A percentile compares a stretch with the other conserved stretches of the same genome.
These are phyloP conservation scores for Diaporthe eres DNA, from an alignment of 2,329 filamentous ascomycete species.

Conservation along the genomic window DNA sequence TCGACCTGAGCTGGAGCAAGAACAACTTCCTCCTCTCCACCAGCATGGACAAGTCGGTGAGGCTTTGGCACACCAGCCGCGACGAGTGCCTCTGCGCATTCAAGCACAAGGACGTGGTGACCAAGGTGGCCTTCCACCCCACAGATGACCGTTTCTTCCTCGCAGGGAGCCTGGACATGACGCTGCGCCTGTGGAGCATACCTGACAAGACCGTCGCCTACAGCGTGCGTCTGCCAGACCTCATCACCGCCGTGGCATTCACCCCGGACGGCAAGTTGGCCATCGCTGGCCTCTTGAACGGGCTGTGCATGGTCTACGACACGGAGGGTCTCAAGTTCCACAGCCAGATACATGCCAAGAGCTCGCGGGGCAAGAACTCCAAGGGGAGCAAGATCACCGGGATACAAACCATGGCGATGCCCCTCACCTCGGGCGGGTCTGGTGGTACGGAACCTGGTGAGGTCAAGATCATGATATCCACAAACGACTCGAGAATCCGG, in stretches of 20 bases:
- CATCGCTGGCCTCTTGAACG: conserved; percentile 89
- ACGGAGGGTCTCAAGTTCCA: conserved; percentile 90
- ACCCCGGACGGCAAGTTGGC: conserved; percentile 91
- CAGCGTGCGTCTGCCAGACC: conserved; percentile 81
- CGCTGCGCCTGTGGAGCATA: conserved; percentile 94
- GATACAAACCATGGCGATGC: conserved; percentile 80
- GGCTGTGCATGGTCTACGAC: conserved; percentile 90
- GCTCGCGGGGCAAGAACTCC: conserved; percentile 90
- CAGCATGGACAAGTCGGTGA: conserved; percentile 98
- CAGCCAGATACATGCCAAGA: conserved; percentile 93
- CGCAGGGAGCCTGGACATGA: conserved; percentile 90
- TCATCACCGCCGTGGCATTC: conserved; percentile 95
- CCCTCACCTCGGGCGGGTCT: conserved; percentile 53
- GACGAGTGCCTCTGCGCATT: conserved; percentile 92
- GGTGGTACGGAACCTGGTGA: conserved; percentile 67
- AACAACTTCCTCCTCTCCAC: conserved; percentile 97
- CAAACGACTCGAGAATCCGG: conserved; percentile 93
- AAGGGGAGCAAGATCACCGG: conserved; percentile 98
- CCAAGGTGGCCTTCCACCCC: conserved; percentile 94
- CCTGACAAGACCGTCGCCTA: conserved; percentile 95
- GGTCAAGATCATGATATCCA: conserved; percentile 89
- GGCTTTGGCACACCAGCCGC: conserved; percentile 91
- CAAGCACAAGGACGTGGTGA: conserved; percentile 95
- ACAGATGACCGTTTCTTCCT: conserved; percentile 97
- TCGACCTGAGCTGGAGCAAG: conserved; percentile 98